Evolutionary conservation across 2,329 filamentous ascomycete species (phyloP), one percentile per base, ranked within the genome.

Genomic region (Talaromyces sp.): DNA sequence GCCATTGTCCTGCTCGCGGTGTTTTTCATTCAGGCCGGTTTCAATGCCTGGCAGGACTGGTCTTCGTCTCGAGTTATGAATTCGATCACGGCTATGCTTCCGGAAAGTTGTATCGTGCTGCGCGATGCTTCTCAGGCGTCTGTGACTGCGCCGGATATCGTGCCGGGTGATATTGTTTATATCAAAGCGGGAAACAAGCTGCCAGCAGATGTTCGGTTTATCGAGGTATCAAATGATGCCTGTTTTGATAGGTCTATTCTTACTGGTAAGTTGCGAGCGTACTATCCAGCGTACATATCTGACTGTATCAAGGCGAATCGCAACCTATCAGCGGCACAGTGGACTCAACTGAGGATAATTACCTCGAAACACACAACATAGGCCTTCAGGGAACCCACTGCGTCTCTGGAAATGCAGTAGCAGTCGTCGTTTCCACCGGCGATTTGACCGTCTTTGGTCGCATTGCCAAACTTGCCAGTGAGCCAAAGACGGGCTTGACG

Each of bases 321-420:
- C 76, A 84, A 9, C 87, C 88, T 1, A 74, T 91, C 6, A 75
- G 82, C 3, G 89, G 83, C 2, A 83, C 84, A 0, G 80, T 89
- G 14, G 81, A 89, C n/a, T 84, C 81, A 0, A 88, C 86, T 0
- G 88, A 91, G 67, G 78, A 82, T 43, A 91, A 91, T 71, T 91
- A 90, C 68, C 84, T 93, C 31, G 89, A 93, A 70, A 92, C 89
- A 3, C 84, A 84, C 57, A 89, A 86, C 66, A 90, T 93, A 58
- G 89, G 89, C 24, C 80, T 93, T 10, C 89, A 91, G 69, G 89
- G 90, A n/a, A 91, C 89, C 0, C 88, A 92, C 68, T 91, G 89
- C 65, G 85, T 89, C 4, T 86, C 86, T 7, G 89, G 89, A 3
- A 86, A 79, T 24, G 86, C 84, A 56, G 78, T 82, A 14, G 89